Conservation (phyloP, 129 eudicot genomes). For the Erigeron canadensis region DNA sequence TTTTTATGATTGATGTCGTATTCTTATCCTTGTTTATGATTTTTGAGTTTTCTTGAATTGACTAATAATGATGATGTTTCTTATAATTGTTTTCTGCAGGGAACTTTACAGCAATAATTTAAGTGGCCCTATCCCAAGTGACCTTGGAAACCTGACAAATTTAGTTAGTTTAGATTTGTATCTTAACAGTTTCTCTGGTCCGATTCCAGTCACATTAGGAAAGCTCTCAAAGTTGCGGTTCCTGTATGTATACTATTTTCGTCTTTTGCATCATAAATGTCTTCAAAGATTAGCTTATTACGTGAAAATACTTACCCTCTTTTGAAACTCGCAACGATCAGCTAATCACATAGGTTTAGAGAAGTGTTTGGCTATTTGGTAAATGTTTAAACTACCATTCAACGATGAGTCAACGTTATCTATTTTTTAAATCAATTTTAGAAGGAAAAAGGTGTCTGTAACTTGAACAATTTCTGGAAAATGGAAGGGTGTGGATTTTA, state of each 20-base stretch:
- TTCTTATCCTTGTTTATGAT: background rate
- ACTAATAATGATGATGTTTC: background rate
- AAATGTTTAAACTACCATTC: constrained; percentile 21
- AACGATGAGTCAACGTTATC: background rate
- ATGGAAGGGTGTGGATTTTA: background rate
- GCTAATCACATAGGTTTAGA: background rate
- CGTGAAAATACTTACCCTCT: background rate
- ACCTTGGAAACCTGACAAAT: constrained; percentile 83
- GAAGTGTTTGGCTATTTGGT: background rate
- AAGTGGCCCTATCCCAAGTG: constrained; percentile 80
- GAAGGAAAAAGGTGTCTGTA: background rate
- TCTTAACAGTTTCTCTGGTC: constrained; percentile 74
- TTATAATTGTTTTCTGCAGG: constrained; percentile 43
- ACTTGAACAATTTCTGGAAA: background rate
- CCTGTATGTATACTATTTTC: constrained; percentile 53
- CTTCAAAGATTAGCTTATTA: background rate
- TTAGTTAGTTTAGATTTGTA: constrained; percentile 90
- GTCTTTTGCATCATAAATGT: constrained; percentile 6
- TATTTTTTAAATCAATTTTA: background rate
- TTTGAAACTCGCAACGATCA: background rate
- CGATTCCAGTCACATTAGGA: constrained; percentile 78
- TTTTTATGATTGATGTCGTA: background rate
- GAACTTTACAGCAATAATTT: constrained; percentile 84
- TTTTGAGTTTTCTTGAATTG: background rate
- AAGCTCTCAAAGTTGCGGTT: constrained; percentile 71